Evolutionary conservation across 495 filamentous ascomycete species (phyloP), one percentile per base, ranked within the genome.

Genomic region (Choiromyces venosus): DNA sequence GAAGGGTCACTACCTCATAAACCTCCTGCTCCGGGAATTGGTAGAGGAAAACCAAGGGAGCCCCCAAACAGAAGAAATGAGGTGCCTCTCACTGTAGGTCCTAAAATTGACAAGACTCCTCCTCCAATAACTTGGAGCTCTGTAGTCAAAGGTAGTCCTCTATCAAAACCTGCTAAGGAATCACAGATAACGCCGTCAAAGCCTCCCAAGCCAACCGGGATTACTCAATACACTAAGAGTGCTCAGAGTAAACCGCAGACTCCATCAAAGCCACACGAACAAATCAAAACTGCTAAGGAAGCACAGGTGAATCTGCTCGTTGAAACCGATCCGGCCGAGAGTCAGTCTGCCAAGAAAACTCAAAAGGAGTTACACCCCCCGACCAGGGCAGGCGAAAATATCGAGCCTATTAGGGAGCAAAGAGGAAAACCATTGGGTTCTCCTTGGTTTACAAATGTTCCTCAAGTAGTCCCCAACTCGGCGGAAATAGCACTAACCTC

Each of bases 131-230:
- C 52, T 33, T 61, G 52, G 52, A 61, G 52, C 25, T 61, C 52
- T 29, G 25, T 61, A 61, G 52, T 61, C 52, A 61, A 61, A 61
- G 52, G 52, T 61, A 61, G 52, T 4, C 25, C 52, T 61, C 12
- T 33, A 61, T 61, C 52, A 61, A 61, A 61, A 16, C 52, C 52
- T 61, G 52, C 52, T 61, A 61, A 61, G 52, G 52, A 61, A 61
- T 61, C 52, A 61, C 52, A 61, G 52, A 61, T 61, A 61, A 61
- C 25, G 52, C 52, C 25, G 25, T 33, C 52, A 61, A 61, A 29
- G 9, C 25, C 52, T 33, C 25, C 52, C 10, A 61, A 61, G 52
- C 7, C 52, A 33, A 14, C 12, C 4, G 25, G 25, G 12, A 33
- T 33, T 61, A 16, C 25, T 29, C 52, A 61, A 33, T 61, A 12